phyloP scores from a whole-genome alignment of 1,139 yeast species.

The Kurtzmaniella natalensis region DNA sequence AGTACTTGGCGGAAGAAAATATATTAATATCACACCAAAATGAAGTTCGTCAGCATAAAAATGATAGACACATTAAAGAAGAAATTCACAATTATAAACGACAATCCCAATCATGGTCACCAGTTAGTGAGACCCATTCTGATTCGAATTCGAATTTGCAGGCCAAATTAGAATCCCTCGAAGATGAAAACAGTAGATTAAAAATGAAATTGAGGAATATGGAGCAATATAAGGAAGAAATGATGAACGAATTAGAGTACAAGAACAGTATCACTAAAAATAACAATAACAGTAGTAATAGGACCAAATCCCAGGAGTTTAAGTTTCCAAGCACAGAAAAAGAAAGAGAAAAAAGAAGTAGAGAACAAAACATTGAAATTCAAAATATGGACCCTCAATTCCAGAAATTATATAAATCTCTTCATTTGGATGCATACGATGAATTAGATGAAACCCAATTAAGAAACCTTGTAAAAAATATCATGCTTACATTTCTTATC shows the following conservation, averaged over 20 bases:
- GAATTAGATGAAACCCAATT: constrained; percentile 21
- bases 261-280: neutral
- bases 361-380: neutral
- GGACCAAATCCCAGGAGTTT: neutral
- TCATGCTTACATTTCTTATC: constrained; percentile 30
- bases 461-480: constrained; percentile 26
- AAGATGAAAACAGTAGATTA: constrained; percentile 9
- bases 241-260: constrained; percentile 8
- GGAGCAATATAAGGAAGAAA: constrained; percentile 7
- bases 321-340: neutral
- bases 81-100: too few species aligned
- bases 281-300: neutral
- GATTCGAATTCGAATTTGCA: constrained; percentile 5
- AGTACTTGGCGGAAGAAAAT: constrained; percentile 12
- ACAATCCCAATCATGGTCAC: too few species aligned
- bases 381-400: constrained; percentile 11
- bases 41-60: neutral
- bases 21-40: constrained; percentile 1
- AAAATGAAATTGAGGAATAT: constrained; percentile 10
- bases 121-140: neutral
- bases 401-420: constrained; percentile 19
- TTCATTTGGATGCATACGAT: constrained; percentile 28
- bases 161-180: constrained; percentile 8
- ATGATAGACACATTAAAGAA: too few species aligned
- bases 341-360: neutral